Conservation (phyloP, 352 stramenopile species). For the Phytophthora brassicae region DNA sequence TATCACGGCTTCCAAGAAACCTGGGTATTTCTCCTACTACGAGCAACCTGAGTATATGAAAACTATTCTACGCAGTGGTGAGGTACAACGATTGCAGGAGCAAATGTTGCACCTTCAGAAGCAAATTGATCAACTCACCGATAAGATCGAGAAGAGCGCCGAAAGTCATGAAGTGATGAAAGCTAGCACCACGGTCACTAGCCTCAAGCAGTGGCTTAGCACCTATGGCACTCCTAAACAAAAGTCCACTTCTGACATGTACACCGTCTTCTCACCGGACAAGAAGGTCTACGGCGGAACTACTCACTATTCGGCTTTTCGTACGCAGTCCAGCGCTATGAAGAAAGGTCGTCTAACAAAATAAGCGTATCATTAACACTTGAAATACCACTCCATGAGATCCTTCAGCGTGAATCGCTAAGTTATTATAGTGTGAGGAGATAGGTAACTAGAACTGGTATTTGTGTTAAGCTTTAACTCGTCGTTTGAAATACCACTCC, state of each 20-base stretch:
- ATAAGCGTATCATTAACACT: too few relatives aligned
- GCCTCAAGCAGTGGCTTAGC: constrained; percentile 72
- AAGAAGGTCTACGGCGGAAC: constrained; percentile 79
- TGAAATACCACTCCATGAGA: too few relatives aligned
- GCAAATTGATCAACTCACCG: constrained; percentile 66
- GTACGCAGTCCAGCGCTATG: constrained; percentile 63
- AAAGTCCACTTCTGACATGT: constrained; percentile 46
- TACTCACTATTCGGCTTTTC: constrained; percentile 73
- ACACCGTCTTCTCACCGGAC: constrained; percentile 65
- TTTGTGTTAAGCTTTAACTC: constrained; percentile 27
- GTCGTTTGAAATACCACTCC: too few relatives aligned
- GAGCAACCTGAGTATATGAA: constrained; percentile 66
- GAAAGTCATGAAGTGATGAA: constrained; percentile 6
- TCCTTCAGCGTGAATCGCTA: too few relatives aligned
- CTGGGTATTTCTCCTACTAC: constrained; percentile 76
- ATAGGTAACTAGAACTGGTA: constrained; percentile 23
- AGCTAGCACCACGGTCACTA: constrained; percentile 42
- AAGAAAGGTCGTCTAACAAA: constrained; percentile 76
- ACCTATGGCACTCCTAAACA: constrained; percentile 71
- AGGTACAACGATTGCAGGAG: constrained; percentile 60
- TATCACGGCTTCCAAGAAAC: constrained; percentile 71
- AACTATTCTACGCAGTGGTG: constrained; percentile 46
- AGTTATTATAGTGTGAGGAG: not conserved
- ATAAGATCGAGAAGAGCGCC: constrained; percentile 41
- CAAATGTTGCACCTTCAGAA: constrained; percentile 67